Conservation (phyloP, 2,329 filamentous ascomycete species). For the Trichoderma atroviride region DNA sequence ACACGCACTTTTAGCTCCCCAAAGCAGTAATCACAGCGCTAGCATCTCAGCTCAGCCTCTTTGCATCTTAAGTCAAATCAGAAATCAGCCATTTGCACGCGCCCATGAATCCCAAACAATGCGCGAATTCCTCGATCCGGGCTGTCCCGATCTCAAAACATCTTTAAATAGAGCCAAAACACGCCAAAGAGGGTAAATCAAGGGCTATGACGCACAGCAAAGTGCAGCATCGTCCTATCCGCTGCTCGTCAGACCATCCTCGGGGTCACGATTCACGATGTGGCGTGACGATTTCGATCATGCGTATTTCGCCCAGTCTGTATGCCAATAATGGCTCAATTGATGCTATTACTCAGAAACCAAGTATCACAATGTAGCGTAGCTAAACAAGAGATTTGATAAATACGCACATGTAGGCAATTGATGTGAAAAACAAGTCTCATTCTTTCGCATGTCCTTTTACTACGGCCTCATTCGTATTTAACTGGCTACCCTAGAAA, state of each 20-base stretch:
- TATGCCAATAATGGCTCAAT: slow-evolving; percentile 13
- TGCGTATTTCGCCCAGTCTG: slow-evolving; percentile 14
- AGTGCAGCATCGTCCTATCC: slow-evolving; percentile 21
- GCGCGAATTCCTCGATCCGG: not conserved
- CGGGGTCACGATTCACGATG: slow-evolving; percentile 7
- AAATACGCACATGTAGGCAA: not conserved
- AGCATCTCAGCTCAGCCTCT: not conserved
- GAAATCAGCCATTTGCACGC: not conserved
- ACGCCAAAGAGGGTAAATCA: not conserved
- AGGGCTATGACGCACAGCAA: slow-evolving; percentile 4
- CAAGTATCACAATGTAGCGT: not conserved
- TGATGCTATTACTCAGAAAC: not conserved
- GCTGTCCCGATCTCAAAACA: not conserved
- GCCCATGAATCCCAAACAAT: slow-evolving; percentile 2
- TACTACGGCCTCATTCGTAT: not conserved
- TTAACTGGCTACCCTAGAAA: not conserved
- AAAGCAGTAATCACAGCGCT: not conserved
- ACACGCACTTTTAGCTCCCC: not conserved
- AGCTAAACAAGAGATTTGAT: not conserved
- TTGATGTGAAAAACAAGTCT: not conserved
- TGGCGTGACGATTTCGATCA: slow-evolving; percentile 20
- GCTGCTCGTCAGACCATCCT: slow-evolving; percentile 20
- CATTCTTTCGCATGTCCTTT: not conserved
- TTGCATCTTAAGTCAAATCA: not conserved
- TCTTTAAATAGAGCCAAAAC: not conserved